Evolutionary conservation across 2,329 filamentous ascomycete species (phyloP).

Genomic region (Acephala macrosclerotiorum): DNA sequence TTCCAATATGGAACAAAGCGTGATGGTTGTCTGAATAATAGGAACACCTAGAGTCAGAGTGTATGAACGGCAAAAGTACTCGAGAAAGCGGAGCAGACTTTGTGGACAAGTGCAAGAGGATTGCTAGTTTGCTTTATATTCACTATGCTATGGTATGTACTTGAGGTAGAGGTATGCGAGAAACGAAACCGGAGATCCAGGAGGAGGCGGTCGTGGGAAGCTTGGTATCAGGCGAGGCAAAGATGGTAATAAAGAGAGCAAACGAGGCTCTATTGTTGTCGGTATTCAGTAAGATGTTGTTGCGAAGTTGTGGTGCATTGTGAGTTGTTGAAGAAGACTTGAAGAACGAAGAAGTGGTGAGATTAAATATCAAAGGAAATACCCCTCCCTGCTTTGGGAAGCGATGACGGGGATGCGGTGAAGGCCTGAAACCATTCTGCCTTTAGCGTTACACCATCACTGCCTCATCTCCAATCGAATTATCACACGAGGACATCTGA

Average conservation of each 20-base stretch:
- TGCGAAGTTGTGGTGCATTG: constrained; percentile 9
- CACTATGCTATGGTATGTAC: constrained; percentile 58
- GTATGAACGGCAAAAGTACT: constrained; percentile 36
- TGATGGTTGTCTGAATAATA: constrained; percentile 32
- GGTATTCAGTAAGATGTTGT: constrained; percentile 19
- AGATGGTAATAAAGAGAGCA: constrained; percentile 8
- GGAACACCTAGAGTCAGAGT: constrained; percentile 41
- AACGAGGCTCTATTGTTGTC: constrained; percentile 21
- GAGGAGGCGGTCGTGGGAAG: constrained; percentile 25
- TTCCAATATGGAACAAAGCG: constrained; percentile 25
- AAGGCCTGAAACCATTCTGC: constrained; percentile 29
- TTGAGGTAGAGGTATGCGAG: constrained; percentile 43
- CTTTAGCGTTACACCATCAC: constrained; percentile 35
- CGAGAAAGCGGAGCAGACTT: constrained; percentile 44
- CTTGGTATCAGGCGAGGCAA: constrained; percentile 10
- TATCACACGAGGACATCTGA: constrained; percentile 39
- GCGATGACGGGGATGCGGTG: constrained; percentile 31
- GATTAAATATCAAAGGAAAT: constrained; percentile 26
- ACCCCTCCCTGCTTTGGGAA: constrained; percentile 29
- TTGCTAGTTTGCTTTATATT: constrained; percentile 56
- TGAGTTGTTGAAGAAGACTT: constrained; percentile 5
- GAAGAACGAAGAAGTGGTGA: constrained; percentile 16
- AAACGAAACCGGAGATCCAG: constrained; percentile 36
- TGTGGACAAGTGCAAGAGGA: constrained; percentile 38
- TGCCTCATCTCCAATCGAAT: constrained; percentile 35